Evolutionary conservation across 805 yeast species (phyloP).

Genomic region (Sugiyamaella chiloensis): DNA sequence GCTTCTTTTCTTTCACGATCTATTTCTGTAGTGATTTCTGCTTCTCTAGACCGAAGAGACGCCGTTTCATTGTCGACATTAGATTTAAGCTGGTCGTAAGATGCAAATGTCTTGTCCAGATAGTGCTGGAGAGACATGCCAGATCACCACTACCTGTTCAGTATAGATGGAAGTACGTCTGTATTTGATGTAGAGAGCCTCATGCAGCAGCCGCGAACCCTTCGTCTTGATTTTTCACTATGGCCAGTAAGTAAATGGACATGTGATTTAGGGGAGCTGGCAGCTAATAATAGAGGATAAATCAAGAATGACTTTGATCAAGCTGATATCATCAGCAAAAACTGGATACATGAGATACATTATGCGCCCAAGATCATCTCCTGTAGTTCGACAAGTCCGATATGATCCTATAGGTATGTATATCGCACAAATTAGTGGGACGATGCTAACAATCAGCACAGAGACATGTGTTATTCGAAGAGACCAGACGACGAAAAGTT

Average conservation of each 20-base stretch:
- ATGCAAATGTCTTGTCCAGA: conserved; percentile 27
- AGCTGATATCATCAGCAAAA: conserved; percentile 82
- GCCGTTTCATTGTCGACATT: conserved; percentile 20
- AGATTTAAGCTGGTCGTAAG: conserved; percentile 19
- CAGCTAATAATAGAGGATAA: conserved; percentile 52
- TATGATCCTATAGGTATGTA: conserved; percentile 68
- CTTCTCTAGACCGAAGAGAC: conserved; percentile 12
- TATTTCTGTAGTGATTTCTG: neutral
- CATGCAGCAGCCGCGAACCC: neutral
- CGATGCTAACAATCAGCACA: conserved; percentile 47
- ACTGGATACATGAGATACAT: conserved; percentile 86
- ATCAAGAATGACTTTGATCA: conserved; percentile 76
- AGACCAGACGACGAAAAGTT: conserved; percentile 80
- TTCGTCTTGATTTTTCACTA: conserved; percentile 1
- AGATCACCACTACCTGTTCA: too few relatives aligned
- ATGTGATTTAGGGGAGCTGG: too few relatives aligned
- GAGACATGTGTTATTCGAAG: conserved; percentile 88
- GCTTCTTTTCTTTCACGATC: neutral
- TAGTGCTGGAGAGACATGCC: conserved; percentile 13
- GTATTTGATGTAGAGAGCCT: neutral
- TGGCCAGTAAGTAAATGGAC: conserved; percentile 16
- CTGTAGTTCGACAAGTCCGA: conserved; percentile 73
- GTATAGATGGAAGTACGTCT: neutral
- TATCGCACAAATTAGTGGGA: too few relatives aligned
- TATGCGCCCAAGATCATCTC: conserved; percentile 76